phyloP scores from a whole-genome alignment of 1,284 basidiomycete species.

The Pseudozyma hubeiensis region DNA sequence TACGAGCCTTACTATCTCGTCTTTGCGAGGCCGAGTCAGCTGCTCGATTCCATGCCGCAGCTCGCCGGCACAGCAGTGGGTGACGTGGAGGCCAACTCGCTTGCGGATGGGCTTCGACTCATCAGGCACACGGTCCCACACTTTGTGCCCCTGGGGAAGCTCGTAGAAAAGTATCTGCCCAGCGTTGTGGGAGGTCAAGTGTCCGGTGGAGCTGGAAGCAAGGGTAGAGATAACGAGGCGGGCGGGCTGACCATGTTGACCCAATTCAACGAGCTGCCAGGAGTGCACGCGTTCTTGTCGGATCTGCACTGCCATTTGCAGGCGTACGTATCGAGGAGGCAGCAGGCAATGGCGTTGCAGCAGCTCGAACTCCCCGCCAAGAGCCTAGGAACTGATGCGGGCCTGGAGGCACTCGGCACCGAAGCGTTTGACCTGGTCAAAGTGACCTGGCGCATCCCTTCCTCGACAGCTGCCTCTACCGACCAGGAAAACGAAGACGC shows the following conservation, averaged over 20 bases:
- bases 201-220: conserved; percentile 28
- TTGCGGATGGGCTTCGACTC: conserved; percentile 31
- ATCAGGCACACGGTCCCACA: conserved; percentile 57
- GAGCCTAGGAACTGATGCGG: not conserved
- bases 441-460: conserved; percentile 46
- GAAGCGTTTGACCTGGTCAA: conserved; percentile 50
- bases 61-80: conserved; percentile 24
- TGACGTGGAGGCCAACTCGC: conserved; percentile 20
- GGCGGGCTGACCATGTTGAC: conserved; percentile 45
- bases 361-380: conserved; percentile 21
- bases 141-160: conserved; percentile 45
- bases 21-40: conserved; percentile 46
- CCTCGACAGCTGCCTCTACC: not conserved
- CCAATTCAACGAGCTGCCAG: conserved; percentile 38
- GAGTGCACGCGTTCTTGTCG: conserved; percentile 46
- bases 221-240: conserved; percentile 31
- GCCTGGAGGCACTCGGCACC: conserved; percentile 35
- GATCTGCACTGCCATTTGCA: conserved; percentile 51
- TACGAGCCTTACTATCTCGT: conserved; percentile 56
- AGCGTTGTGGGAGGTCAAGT: conserved; percentile 25
- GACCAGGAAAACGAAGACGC: not conserved
- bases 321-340: conserved; percentile 49
- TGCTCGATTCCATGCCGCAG: conserved; percentile 32
- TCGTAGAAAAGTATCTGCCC: conserved; percentile 47
- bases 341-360: conserved; percentile 45